Evolutionary conservation across 2,329 filamentous ascomycete species (phyloP), one percentile per base, ranked within the genome.

Genomic region (Emergomyces africanus): DNA sequence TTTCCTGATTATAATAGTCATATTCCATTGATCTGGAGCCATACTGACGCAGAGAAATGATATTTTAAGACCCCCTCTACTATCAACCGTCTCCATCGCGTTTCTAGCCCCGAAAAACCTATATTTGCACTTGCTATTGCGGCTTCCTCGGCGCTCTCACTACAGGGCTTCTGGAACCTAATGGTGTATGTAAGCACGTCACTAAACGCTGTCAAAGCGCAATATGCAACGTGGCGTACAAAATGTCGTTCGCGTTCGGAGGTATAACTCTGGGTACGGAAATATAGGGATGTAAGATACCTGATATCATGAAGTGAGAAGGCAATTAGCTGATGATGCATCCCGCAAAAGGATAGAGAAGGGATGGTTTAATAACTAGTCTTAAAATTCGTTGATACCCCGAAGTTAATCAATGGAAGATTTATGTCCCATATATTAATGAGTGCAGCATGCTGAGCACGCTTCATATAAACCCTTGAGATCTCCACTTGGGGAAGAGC

Each of bases 121-220:
- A 79, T 77, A 15, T 79, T 84, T 33, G 75, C 79, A 0, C 80
- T 94, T 28, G 84, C 89, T 66, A 83, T 87, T 63, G 81, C 85
- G 63, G 85, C 86, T 25, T 84, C 87, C 0, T 79, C 89, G 46
- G 88, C 94, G 0, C 78, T 95, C 9, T 89, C 89, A 0, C 78
- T 90, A 0, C 89, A 95, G 69, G 89, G 89, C 0, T 88, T 91
- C 66, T 94, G 89, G 88, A 95, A 95, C 69, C 82, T 85, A 20
- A 71, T 88, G 60, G 89, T 95, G 64, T 95, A 94, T 71, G 73
- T 83, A 18, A 79, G 82, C 12, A 89, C 87, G 0, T 89, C 86
- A 5, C 82, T 57, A 33, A 15, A 46, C 37, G 53, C 57, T 30
- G 42, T 61, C 23, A 54, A 57, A 57, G 15, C 33, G 5, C 51